Conservation (phyloP, 768 basidiomycete genomes). For the Russula foetens region DNA sequence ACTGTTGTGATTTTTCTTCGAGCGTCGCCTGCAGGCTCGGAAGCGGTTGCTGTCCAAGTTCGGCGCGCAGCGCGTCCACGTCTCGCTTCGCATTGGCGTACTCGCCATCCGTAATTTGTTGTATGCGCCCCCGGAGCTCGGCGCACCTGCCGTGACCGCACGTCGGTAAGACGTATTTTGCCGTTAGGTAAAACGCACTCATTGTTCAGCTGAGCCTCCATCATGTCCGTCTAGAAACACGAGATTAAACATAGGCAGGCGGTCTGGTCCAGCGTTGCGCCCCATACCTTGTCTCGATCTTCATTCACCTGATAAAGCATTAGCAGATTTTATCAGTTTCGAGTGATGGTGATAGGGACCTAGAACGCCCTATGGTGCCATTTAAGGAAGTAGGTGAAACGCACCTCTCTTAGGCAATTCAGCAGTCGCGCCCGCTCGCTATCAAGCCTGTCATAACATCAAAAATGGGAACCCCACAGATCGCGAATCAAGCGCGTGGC, state of each 20-base stretch:
- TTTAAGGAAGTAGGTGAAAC: constrained; percentile 19
- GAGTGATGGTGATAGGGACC: background rate
- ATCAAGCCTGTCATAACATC: constrained; percentile 49
- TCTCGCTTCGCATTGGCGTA: constrained; percentile 67
- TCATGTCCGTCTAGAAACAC: constrained; percentile 47
- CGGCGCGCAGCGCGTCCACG: constrained; percentile 65
- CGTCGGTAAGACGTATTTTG: constrained; percentile 9
- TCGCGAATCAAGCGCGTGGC: background rate
- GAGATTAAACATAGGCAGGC: background rate
- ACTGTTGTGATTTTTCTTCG: constrained; percentile 58
- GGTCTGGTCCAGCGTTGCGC: background rate
- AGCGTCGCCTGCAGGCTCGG: constrained; percentile 65
- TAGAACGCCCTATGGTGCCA: constrained; percentile 4
- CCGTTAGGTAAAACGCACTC: constrained; percentile 40
- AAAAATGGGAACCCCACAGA: background rate
- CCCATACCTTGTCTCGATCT: constrained; percentile 61
- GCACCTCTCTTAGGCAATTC: constrained; percentile 60
- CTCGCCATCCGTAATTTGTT: constrained; percentile 61
- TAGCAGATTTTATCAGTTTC: constrained; percentile 4
- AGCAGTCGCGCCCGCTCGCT: constrained; percentile 66
- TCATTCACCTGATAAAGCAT: constrained; percentile 54
- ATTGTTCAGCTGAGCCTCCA: constrained; percentile 56
- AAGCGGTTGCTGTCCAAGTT: constrained; percentile 68
- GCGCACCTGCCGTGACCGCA: constrained; percentile 38
- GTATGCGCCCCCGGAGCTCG: constrained; percentile 62